These are phyloP conservation scores for Oxyria digyna DNA, from an alignment of 148 eudicot genomes.

Conservation along the genomic window DNA sequence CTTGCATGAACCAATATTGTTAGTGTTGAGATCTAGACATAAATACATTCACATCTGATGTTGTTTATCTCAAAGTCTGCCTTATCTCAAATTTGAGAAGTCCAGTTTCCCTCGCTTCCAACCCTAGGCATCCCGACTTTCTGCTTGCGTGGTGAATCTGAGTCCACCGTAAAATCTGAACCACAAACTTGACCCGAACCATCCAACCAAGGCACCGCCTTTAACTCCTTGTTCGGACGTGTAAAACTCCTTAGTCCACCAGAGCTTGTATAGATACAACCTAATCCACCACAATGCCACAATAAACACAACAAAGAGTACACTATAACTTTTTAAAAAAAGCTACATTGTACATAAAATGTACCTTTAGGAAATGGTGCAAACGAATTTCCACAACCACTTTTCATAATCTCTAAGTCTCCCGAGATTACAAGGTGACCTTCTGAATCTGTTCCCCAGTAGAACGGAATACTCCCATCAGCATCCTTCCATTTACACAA, in stretches of 20 bases:
- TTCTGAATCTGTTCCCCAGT: conserved; percentile 91
- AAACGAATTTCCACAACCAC: conserved; percentile 80
- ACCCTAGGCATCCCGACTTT: conserved; percentile 59
- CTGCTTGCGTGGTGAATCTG: conserved; percentile 38
- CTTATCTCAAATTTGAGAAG: conserved; percentile 39
- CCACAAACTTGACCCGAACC: conserved; percentile 81
- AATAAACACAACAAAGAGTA: neutral
- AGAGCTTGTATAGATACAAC: conserved; percentile 73
- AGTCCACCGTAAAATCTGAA: conserved; percentile 62
- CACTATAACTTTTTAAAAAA: neutral
- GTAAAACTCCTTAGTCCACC: conserved; percentile 79
- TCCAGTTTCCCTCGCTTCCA: conserved; percentile 85
- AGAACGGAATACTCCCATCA: conserved; percentile 87
- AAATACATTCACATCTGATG: neutral
- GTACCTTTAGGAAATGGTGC: conserved; percentile 96
- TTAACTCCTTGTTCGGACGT: conserved; percentile 61
- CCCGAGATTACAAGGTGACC: conserved; percentile 67
- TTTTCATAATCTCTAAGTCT: conserved; percentile 54
- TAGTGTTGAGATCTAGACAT: neutral
- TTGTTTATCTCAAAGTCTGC: too few relatives aligned
- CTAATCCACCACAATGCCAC: conserved; percentile 13
- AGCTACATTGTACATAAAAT: too few relatives aligned
- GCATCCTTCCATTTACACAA: conserved; percentile 36
- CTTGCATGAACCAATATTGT: neutral
- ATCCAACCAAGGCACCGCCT: conserved; percentile 78